A percentile compares a stretch with the other conserved stretches of the same genome.
phyloP scores from a whole-genome alignment of 352 stramenopile genomes.

The Phytopythium oedochilum region DNA sequence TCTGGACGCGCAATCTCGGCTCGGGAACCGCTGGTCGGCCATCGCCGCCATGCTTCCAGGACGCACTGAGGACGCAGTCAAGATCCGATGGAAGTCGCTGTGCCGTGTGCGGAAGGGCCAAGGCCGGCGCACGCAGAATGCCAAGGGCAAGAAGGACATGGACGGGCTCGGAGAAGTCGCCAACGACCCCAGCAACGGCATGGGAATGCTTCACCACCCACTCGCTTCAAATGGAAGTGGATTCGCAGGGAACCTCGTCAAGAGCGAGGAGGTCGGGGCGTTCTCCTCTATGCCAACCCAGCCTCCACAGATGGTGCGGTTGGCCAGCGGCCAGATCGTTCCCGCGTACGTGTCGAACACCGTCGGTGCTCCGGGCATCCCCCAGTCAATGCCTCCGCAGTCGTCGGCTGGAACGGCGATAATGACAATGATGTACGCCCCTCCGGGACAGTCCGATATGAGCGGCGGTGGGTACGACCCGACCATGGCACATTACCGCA shows the following conservation, averaged over 20 bases:
- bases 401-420: constrained; percentile 6
- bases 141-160: constrained; percentile 37
- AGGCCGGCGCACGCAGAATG: constrained; percentile 30
- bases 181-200: background rate
- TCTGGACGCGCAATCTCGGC: constrained; percentile 83
- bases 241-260: constrained; percentile 52
- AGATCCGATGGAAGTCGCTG: constrained; percentile 76
- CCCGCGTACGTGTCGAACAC: constrained; percentile 14
- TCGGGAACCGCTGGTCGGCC: constrained; percentile 95
- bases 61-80: constrained; percentile 85
- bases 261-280: constrained; percentile 57
- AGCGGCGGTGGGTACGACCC: constrained; percentile 42
- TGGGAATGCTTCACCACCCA: constrained; percentile 4
- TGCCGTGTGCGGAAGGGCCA: constrained; percentile 74
- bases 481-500: constrained; percentile 46
- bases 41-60: constrained; percentile 85
- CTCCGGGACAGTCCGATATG: constrained; percentile 22
- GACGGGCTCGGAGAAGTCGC: constrained; percentile 4
- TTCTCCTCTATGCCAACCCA: constrained; percentile 40
- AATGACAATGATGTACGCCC: constrained; percentile 36
- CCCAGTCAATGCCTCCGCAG: constrained; percentile 1
- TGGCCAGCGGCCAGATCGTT: constrained; percentile 28
- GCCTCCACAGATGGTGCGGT: constrained; percentile 28
- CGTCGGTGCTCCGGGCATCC: background rate
- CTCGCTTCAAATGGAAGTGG: constrained; percentile 8